Conservation (phyloP, 2,329 filamentous ascomycete species). For the Lachnellula cervina region DNA sequence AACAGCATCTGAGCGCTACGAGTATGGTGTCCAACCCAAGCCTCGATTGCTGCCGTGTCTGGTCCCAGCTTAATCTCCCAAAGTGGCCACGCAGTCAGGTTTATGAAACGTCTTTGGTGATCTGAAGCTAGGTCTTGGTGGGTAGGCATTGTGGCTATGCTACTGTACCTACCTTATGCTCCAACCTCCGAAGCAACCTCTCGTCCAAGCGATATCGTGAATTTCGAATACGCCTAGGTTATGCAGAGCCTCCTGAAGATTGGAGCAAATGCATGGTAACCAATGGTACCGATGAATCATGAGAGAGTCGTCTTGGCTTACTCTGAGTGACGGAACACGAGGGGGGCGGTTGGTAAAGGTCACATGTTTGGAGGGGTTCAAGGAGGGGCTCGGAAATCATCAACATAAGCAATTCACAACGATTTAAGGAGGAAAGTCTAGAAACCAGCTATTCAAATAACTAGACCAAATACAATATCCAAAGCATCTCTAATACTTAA, state of each 20-base stretch:
- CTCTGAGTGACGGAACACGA: neutral
- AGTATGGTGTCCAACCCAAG: too few relatives aligned
- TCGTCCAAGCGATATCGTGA: neutral
- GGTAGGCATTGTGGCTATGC: neutral
- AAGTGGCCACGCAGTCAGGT: neutral
- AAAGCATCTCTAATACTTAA: neutral
- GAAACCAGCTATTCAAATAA: neutral
- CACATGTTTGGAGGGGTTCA: neutral
- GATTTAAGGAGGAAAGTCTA: too few relatives aligned
- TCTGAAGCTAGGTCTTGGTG: neutral
- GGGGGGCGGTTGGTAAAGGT: slow-evolving; percentile 1
- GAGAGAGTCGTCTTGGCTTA: neutral
- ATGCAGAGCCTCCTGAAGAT: neutral
- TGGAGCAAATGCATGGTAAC: neutral
- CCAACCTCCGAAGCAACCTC: neutral
- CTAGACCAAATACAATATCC: neutral
- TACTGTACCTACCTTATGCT: neutral
- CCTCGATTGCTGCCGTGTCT: neutral
- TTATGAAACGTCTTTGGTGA: neutral
- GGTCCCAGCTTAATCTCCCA: neutral
- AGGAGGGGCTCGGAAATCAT: too few relatives aligned
- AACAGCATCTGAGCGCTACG: neutral
- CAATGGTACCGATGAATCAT: neutral
- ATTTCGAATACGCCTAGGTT: neutral
- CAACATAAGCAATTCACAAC: too few relatives aligned